Evolutionary conservation across 2,329 filamentous ascomycete species (phyloP).

Genomic region (Coniella vitis): DNA sequence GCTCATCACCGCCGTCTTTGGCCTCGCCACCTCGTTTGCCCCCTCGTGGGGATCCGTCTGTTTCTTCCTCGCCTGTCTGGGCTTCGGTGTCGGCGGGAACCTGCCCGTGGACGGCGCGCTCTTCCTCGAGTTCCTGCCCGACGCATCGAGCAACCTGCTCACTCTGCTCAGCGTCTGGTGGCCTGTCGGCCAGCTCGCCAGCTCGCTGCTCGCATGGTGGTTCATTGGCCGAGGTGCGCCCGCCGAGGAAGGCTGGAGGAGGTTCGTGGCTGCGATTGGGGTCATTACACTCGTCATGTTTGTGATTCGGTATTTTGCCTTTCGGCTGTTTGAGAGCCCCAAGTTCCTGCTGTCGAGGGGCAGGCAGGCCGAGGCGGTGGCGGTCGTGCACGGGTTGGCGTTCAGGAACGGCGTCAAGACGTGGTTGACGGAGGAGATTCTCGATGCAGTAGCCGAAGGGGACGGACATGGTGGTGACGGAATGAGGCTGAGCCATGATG

Average conservation of each 20-base stretch:
- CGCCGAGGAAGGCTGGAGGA: conserved; percentile 68
- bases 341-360: conserved; percentile 75
- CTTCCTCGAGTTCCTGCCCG: conserved; percentile 78
- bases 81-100: conserved; percentile 68
- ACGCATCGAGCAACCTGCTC: conserved; percentile 63
- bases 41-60: conserved; percentile 61
- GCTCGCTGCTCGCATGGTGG: conserved; percentile 67
- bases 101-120: conserved; percentile 72
- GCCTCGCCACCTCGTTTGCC: conserved; percentile 60
- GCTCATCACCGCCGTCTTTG: conserved; percentile 68
- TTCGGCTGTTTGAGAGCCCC: conserved; percentile 77
- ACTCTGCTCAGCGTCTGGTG: conserved; percentile 83
- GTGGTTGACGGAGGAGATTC: conserved; percentile 67
- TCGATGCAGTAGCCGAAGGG: conserved; percentile 48
- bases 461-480: conserved; percentile 3
- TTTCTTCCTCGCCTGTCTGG: conserved; percentile 52
- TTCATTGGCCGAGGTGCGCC: conserved; percentile 61
- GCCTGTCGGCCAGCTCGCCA: conserved; percentile 73
- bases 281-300: conserved; percentile 72
- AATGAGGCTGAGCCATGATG: background rate
- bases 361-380: conserved; percentile 70
- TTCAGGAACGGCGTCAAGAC: conserved; percentile 62
- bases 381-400: conserved; percentile 72
- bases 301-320: conserved; percentile 68
- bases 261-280: conserved; percentile 65